Evolutionary conservation across 306 rosid genomes (phyloP), one percentile per base, ranked within the genome.

Genomic region (Lotus japonicus): DNA sequence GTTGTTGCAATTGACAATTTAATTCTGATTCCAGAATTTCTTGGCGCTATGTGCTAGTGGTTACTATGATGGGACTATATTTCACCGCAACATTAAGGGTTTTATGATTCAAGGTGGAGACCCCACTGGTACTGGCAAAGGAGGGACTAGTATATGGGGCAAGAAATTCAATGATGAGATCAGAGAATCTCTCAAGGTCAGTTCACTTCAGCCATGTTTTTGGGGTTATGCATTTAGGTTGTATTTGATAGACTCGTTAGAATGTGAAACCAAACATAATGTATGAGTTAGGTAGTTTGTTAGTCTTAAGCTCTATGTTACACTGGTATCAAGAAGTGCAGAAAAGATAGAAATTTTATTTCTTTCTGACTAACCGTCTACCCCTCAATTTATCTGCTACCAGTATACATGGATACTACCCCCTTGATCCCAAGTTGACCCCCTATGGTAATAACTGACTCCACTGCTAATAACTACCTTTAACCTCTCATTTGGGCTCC

Each of bases 61-160:
- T 35, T 90, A 85, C 52, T 94, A 86, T 79, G 99, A 94, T 79
- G 95, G 97, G 69, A 94, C 99, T 55, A 72, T 94, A 80, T 94
- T 94, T 75, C 96, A 94, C 70, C 92, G 99, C 74, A 94, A 90
- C 65, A 90, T 94, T 39, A 94, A 94, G 70, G 99, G 97, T 14
- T 94, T 94, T 55, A 94, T 94, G 97, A 94, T 94, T 66, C 99
- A 94, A 90, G 99, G 99, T 31, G 99, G 99, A 56, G 99, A 94
- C 51, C 97, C 97, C 50, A 85, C 97, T 41, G 99, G 99, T 46
- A 94, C 99, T 0, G 99, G 96, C 76, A 94, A 90, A 68, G 97
- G 95, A 3, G 99, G 97, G 9, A 90, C 92, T 58, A 86, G 99
- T 28, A 90, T 90, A 23, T 94, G 97, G 99, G 96, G 97, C 49